Evolutionary conservation across 106 monocot species (phyloP), one percentile per base, ranked within the genome.

Genomic region (Iris macrosiphon): DNA sequence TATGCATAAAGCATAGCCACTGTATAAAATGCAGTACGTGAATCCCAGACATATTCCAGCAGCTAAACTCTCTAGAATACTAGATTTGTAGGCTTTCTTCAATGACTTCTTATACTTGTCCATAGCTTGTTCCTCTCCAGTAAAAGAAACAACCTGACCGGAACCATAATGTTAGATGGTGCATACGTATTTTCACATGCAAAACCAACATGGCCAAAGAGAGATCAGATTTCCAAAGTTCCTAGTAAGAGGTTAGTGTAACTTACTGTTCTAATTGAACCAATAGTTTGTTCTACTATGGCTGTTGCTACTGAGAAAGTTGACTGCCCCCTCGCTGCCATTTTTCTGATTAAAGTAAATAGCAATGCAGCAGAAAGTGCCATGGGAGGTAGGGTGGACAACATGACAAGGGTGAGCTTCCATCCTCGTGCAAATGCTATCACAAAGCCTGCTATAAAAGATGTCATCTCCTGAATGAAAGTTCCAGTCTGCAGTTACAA

Each of bases 141-240:
- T 77, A 48, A 82, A 82, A 48, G 82, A 82, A 2, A 55, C 69
- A 51, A 82, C 82, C 82, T 82, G 43, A 32, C 17, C 16, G 17
- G 13, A 6, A 56, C n/a, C n/a, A n/a, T n/a, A n/a, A n/a, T n/a
- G n/a, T n/a, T n/a, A n/a, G n/a, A n/a, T n/a, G n/a, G n/a, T n/a
- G n/a, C n/a, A n/a, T n/a, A n/a, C n/a, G n/a, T n/a, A n/a, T n/a
- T n/a, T n/a, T n/a, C n/a, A n/a, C n/a, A n/a, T n/a, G n/a, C n/a
- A n/a, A n/a, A n/a, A n/a, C n/a, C n/a, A n/a, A n/a, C n/a, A n/a
- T n/a, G n/a, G n/a, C n/a, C n/a, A n/a, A n/a, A n/a, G n/a, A n/a
- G n/a, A n/a, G n/a, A n/a, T n/a, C n/a, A n/a, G n/a, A n/a, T n/a
- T n/a, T n/a, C n/a, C n/a, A n/a, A n/a, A n/a, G n/a, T n/a, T n/a